Conservation (phyloP, 352 stramenopile species). For the Globisporangium spiculum region DNA sequence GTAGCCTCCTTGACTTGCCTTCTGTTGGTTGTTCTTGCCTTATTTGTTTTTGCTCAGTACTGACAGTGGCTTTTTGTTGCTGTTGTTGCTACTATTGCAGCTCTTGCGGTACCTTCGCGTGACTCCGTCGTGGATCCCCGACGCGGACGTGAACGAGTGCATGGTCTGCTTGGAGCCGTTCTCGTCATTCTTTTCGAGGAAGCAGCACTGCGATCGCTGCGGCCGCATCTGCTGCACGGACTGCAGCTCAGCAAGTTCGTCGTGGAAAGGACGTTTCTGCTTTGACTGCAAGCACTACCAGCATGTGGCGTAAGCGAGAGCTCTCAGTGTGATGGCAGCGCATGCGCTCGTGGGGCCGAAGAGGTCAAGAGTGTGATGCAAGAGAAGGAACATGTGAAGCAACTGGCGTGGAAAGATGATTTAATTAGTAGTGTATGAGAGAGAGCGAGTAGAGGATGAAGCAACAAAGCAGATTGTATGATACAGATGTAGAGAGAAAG, state of each 20-base stretch:
- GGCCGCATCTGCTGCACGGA: slow-evolving; percentile 77
- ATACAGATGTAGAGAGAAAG: background rate
- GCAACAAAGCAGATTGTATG: background rate
- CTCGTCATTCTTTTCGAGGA: slow-evolving; percentile 68
- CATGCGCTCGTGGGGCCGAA: background rate
- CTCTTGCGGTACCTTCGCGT: slow-evolving; percentile 52
- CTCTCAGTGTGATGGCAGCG: background rate
- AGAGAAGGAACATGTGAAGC: background rate
- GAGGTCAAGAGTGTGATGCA: background rate
- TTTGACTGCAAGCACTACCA: slow-evolving; percentile 80
- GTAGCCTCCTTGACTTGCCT: slow-evolving; percentile 12
- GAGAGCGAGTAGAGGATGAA: background rate
- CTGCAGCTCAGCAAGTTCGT: slow-evolving; percentile 61
- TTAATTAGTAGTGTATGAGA: background rate
- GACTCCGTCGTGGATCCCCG: slow-evolving; percentile 64
- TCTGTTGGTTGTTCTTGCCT: background rate
- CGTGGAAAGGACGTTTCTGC: slow-evolving; percentile 71
- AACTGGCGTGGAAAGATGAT: slow-evolving; percentile 1
- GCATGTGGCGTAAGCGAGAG: slow-evolving; percentile 32
- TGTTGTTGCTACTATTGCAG: slow-evolving; percentile 7
- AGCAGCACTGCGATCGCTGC: slow-evolving; percentile 71
- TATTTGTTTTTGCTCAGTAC: background rate
- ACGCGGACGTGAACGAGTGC: slow-evolving; percentile 49
- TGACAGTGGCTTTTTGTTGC: slow-evolving; percentile 10
- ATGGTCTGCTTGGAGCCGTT: slow-evolving; percentile 78